Conservation (phyloP, 2,329 filamentous ascomycete genomes). For the Sporothrix curviconia region DNA sequence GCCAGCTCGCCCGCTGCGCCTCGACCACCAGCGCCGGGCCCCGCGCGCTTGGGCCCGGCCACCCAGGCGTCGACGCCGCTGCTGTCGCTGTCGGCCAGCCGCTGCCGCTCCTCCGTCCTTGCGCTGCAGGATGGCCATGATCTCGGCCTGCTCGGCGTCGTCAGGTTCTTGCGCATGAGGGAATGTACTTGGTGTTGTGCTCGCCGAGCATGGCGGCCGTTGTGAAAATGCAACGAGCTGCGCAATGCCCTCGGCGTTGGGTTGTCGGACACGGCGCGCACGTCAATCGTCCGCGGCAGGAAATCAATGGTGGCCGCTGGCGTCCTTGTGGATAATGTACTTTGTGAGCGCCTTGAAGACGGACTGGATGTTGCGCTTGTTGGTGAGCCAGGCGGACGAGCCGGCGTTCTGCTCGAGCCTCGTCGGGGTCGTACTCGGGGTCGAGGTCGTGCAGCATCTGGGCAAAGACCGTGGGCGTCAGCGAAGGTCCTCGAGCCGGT, state of each 20-base stretch:
- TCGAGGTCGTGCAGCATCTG: conserved; percentile 54
- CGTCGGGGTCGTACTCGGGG: conserved; percentile 46
- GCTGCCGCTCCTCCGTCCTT: conserved; percentile 39
- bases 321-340: conserved; percentile 39
- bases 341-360: conserved; percentile 84
- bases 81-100: conserved; percentile 30
- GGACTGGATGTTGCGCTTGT: conserved; percentile 86
- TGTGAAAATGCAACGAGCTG: conserved; percentile 34
- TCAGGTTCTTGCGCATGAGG: conserved; percentile 26
- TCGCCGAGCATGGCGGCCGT: conserved; percentile 25
- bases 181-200: conserved; percentile 26
- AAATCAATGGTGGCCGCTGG: conserved; percentile 19
- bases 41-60: conserved; percentile 32
- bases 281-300: conserved; percentile 20
- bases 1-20: conserved; percentile 46
- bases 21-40: conserved; percentile 53
- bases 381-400: conserved; percentile 46
- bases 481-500: conserved; percentile 45
- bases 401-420: conserved; percentile 44
- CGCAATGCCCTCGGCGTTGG: conserved; percentile 19
- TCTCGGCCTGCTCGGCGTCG: conserved; percentile 37
- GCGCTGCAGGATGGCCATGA: conserved; percentile 42
- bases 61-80: conserved; percentile 31
- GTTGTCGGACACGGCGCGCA: conserved; percentile 21
- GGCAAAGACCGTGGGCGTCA: conserved; percentile 49